Evolutionary conservation across 2,329 filamentous ascomycete species (phyloP), one percentile per base, ranked within the genome.

Genomic region (Ceratocystis huliohia): DNA sequence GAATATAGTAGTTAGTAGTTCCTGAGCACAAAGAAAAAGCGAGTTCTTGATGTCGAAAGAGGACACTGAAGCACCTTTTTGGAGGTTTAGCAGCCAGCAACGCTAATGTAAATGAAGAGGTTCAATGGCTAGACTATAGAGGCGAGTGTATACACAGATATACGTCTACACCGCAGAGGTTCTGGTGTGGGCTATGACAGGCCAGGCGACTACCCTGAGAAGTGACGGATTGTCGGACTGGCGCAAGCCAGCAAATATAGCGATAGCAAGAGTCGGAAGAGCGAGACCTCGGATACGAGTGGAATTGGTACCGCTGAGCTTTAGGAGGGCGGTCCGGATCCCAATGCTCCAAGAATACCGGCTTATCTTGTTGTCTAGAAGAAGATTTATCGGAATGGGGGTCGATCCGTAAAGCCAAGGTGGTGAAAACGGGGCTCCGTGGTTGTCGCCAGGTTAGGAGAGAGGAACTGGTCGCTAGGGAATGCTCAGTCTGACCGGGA

Each of bases 371-470:
- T 30, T 59, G 28, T 59, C 28, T 20, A n/a, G 25, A 25, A 33
- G 53, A 17, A 33, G 53, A 17, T n/a, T 25, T 33, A 25, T 37
- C 8, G 28, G 33, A 30, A 59, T 59, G 8, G 17, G 30, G 15
- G 56, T 59, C 56, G 56, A n/a, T 59, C 28, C 6, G 56, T 30
- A 59, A 15, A 41, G 37, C 37, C 13, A 15, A 25, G 56, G 56
- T 59, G 56, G 56, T 59, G 56, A 59, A 59, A 59, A 59, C n/a
- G 56, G 56, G 56, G 20, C 28, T 20, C 53, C 22, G 53, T 33
- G 53, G 22, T 25, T 57, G 37, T 41, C 37, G 37, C 37, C 13
- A n/a, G 56, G 20, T 8, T n/a, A 25, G 17, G 10, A 20, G 17
- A 59, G 7, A 59, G 28, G 56, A 59, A 59, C n/a, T 30, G 3